A percentile compares a stretch with the other conserved stretches of the same genome.
phyloP scores from a whole-genome alignment of 345 rosid species.

The Rhizophora mangle region DNA sequence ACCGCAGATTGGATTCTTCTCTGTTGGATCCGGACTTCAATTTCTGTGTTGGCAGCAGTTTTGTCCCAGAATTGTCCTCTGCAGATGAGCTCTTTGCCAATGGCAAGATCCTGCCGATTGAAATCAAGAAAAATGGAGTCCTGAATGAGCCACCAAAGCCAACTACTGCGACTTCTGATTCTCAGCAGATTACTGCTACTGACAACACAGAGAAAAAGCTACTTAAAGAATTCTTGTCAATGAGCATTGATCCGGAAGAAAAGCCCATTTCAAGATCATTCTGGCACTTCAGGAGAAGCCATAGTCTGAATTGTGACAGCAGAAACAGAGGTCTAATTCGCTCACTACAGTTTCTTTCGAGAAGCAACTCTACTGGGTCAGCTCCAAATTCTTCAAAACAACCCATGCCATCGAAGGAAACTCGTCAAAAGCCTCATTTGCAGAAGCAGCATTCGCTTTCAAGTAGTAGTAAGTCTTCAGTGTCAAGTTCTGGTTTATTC shows the following conservation, averaged over 20 bases:
- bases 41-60: constrained; percentile 52
- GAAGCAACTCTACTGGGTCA: constrained; percentile 88
- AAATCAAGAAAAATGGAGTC: constrained; percentile 46
- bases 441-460: constrained; percentile 50
- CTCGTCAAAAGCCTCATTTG: constrained; percentile 36
- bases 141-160: constrained; percentile 25
- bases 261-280: constrained; percentile 40
- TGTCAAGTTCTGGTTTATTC: constrained; percentile 26
- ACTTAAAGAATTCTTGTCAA: constrained; percentile 63
- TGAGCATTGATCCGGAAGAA: constrained; percentile 39
- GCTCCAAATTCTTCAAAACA: constrained; percentile 49
- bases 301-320: constrained; percentile 67
- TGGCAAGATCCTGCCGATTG: constrained; percentile 72
- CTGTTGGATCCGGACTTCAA: constrained; percentile 59
- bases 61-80: constrained; percentile 50
- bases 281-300: constrained; percentile 83
- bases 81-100: constrained; percentile 89
- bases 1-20: constrained; percentile 41
- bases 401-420: constrained; percentile 34
- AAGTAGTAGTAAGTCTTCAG: constrained; percentile 38
- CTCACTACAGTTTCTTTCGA: constrained; percentile 61
- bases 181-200: background rate
- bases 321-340: constrained; percentile 56
- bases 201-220: constrained; percentile 54
- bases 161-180: constrained; percentile 4